Conservation (phyloP, 345 rosid genomes). For the Eucalyptus albens region DNA sequence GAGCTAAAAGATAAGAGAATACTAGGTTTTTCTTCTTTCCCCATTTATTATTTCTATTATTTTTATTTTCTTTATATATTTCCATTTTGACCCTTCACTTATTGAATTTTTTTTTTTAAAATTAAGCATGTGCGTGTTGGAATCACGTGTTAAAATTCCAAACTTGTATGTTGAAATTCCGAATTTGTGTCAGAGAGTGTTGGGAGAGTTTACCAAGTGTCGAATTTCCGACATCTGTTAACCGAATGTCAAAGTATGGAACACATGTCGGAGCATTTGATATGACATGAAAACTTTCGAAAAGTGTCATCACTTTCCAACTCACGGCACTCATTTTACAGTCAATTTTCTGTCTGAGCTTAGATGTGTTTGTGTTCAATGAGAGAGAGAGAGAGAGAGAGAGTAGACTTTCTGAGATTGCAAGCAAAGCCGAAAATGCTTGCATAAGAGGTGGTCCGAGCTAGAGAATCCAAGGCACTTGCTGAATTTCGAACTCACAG, state of each 20-base stretch:
- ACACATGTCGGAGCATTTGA: accelerated
- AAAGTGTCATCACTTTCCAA: accelerated
- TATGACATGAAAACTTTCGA: accelerated
- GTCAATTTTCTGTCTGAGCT: accelerated
- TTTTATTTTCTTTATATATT: no score
- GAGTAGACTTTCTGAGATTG: not conserved
- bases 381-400: not conserved
- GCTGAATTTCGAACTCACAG: no score
- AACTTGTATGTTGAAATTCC: accelerated
- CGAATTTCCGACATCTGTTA: accelerated
- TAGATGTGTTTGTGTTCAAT: not conserved
- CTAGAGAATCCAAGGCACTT: no score
- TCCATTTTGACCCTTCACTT: accelerated
- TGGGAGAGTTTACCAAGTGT: accelerated
- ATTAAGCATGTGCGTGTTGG: accelerated
- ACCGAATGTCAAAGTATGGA: accelerated
- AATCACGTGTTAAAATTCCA: accelerated
- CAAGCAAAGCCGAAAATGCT: not conserved
- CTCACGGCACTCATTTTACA: accelerated
- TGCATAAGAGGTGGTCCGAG: not conserved
- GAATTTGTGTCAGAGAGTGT: accelerated
- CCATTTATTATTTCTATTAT: no score
- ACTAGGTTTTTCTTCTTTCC: accelerated
- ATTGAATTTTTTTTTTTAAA: no score
- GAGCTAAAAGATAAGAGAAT: accelerated